Evolutionary conservation across 345 rosid genomes (phyloP), one percentile per base, ranked within the genome.

Genomic region (Murraya paniculata): DNA sequence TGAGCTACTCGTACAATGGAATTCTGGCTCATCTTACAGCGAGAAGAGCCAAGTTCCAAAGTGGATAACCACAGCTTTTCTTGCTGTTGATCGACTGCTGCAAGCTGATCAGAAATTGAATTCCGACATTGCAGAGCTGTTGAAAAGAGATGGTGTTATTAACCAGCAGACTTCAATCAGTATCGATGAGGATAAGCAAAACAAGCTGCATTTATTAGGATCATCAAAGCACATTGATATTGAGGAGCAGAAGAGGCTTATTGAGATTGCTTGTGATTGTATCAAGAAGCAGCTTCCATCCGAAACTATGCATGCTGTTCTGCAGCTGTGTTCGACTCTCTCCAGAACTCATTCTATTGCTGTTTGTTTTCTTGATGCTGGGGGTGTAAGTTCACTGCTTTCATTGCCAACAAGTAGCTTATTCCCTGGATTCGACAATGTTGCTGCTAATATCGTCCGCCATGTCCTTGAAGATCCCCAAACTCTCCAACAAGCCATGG

Each of bases 401-500:
- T 91, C 97, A 24, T 81, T 95, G 83, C 99, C 98, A n/a, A 90
- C 91, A 33, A 86, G 86, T 80, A 84, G 98, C 82, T 97, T 95
- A 9, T 95, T 95, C 81, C 91, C 98, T 56, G 98, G 98, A 77
- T 95, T 92, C 85, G 98, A 95, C 85, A 86, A 81, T 86, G 82
- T 92, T 84, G 91, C 94, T 82, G 93, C 98, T 68, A 89, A 92
- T 76, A 92, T 95, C 30, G 88, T 93, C 84, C 92, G 97, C 59
- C 98, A 95, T 66, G 88, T 92, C 80, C 95, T 95, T 77, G 98
- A 95, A 83, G 98, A 95, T 89, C 94, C 98, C 38, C 95, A 91
- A 82, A 95, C 98, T 76, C 92, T 95, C 69, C 98, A 93, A 89
- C 98, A 90, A 83, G 97, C 98, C 56, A 95, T 95, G 98, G 98